Base-by-base conservation (phyloP, 768 basidiomycete genomes). In the Russula sp. region DNA sequence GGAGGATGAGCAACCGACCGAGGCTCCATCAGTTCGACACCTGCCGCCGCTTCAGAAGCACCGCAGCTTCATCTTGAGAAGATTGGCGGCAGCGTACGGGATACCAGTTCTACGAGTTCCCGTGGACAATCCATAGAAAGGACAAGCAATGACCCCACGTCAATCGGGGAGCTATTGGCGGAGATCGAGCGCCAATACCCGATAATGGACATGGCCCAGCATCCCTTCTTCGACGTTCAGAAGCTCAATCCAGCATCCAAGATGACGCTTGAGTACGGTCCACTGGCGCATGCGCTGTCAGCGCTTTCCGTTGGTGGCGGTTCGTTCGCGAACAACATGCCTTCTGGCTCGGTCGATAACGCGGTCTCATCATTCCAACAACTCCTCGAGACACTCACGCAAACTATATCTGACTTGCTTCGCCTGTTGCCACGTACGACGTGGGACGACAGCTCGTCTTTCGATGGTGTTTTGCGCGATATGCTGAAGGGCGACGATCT, bases 401-500 rank as follows among this genome's bases (percentile, higher is more conserved):
- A 94, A 70, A 93, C 91, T 0, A 93, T 94, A 69, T 93, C 92
- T 5, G 92, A 92, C 67, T 76, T 94, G 32, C 78, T 94, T 46
- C 87, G 90, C 8, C 82, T 94, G 36, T 85, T 94, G 63, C 92
- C 92, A 20, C 87, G 90, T 16, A 91, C 89, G 11, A 92, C 91
- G 1, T 93, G 90, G 92, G 89, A 92, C 63, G 91, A 93, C 70
- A 91, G 88, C 66, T 92, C 92, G 0, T 92, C 90, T 11, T 93
- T 92, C 69, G 90, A 92, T 69, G 88, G 90, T 40, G 89, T 92
- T 24, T 77, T 93, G 24, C 83, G 89, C 56, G 92, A 94, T 67
- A 93, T 93, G 89, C 81, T 93, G 48, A 92, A 89, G 72, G 90
- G 90, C 8, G 90, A 92, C 65, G 92, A 93, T 72, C 89, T 91